Conservation (phyloP, 352 stramenopile species). For the Pythium vanterpoolii region DNA sequence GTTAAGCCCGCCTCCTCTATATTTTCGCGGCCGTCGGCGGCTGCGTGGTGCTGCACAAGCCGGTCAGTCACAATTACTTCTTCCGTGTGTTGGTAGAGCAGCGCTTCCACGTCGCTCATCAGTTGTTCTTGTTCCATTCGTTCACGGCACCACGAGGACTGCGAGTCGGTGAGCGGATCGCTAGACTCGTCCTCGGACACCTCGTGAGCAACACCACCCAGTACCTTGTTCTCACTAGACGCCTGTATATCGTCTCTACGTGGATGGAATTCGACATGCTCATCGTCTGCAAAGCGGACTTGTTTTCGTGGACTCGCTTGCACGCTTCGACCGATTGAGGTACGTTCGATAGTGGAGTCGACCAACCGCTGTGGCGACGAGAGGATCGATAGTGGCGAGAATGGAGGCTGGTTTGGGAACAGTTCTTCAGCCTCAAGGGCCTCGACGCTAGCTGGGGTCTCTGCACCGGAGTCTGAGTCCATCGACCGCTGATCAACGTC, state of each 20-base stretch:
- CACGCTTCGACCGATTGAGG: background rate
- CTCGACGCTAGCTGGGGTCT: background rate
- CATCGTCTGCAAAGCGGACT: background rate
- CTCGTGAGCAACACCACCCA: background rate
- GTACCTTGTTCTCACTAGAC: background rate
- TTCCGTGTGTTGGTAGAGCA: constrained; percentile 4
- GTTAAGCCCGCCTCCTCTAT: background rate
- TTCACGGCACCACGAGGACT: constrained; percentile 8
- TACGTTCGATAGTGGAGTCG: background rate
- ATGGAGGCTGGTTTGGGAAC: background rate
- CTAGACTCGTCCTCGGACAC: background rate
- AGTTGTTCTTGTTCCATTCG: constrained; percentile 7
- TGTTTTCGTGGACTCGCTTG: constrained; percentile 1
- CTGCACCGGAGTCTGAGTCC: background rate
- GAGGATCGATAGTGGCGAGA: background rate
- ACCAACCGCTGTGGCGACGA: background rate
- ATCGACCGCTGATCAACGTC: background rate
- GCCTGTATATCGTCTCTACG: background rate
- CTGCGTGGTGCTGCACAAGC: background rate
- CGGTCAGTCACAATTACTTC: constrained; percentile 9
- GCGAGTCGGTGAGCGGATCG: constrained; percentile 10
- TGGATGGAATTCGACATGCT: background rate
- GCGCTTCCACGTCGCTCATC: constrained; percentile 14
- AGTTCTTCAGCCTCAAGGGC: background rate
- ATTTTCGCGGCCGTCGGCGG: background rate